Conservation (phyloP, 1,284 basidiomycete genomes). For the Melampsora larici-populina region DNA sequence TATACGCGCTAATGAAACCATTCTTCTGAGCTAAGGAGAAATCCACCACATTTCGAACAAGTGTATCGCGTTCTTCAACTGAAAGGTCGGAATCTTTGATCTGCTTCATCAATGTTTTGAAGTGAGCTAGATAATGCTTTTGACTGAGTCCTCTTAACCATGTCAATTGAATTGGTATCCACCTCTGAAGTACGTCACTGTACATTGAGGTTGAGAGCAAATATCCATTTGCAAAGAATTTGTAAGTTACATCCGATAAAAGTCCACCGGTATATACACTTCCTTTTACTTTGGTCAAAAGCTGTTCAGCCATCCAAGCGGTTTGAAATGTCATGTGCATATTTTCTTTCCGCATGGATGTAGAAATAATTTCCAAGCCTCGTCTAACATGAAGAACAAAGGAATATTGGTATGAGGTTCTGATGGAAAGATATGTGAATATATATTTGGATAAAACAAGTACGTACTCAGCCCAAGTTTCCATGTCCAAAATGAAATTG, state of each 20-base stretch:
- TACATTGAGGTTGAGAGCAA: constrained; percentile 16
- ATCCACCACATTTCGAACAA: not conserved
- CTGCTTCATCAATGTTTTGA: not conserved
- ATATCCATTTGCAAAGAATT: constrained; percentile 4
- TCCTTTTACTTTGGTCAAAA: not conserved
- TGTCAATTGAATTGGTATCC: constrained; percentile 8
- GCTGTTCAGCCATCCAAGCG: not conserved
- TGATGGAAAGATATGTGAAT: too few relatives aligned
- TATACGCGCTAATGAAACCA: not conserved
- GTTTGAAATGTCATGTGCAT: not conserved
- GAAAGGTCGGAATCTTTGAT: not conserved
- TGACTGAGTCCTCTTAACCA: constrained; percentile 1
- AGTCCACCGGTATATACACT: not conserved
- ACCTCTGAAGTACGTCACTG: not conserved
- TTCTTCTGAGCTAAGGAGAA: too few relatives aligned
- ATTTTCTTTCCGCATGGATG: not conserved
- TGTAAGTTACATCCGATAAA: too few relatives aligned
- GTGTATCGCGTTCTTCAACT: not conserved
- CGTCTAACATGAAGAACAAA: not conserved
- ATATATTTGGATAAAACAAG: too few relatives aligned
- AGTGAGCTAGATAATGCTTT: constrained; percentile 5
- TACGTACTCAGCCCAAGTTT: too few relatives aligned
- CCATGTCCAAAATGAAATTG: not conserved
- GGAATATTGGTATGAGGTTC: not conserved
- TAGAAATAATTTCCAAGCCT: constrained; percentile 4